Base-by-base conservation (phyloP, 2,329 filamentous ascomycete species). In the Calonectria montana region DNA sequence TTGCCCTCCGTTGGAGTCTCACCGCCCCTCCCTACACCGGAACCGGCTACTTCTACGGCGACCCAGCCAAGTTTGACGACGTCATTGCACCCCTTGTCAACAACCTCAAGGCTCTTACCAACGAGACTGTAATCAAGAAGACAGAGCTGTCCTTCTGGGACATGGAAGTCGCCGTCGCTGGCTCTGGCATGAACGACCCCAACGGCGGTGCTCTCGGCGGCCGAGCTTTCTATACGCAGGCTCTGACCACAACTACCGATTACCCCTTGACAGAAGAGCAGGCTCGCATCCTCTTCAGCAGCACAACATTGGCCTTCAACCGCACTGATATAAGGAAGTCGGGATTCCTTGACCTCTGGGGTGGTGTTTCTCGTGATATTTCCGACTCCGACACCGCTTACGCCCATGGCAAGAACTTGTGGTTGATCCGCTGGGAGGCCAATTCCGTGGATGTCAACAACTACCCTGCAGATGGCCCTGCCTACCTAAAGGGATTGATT, bases 271-370 rank as follows among this genome's bases (percentile, higher is more conserved):
- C 75, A 2, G 45, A 71, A 3, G 59, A 73, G 12, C 77, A 77
- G 39, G 77, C 70, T 7, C 67, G 70, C 15, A 70, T 63, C 2
- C 69, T 79, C 0, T 76, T 76, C 1, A 70, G 62, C 31, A 74
- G 72, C 16, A 78, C 75, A 1, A 69, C 72, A 0, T n/a, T 79
- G 1, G 67, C 71, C 6, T 79, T 79, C 10, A 77, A 78, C 64
- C 77, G 77, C 7, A 79, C 75, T 2, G 77, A 78, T 10, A n/a
- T 78, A 13, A 31, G 57, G 6, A 77, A 75, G 53, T 75, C 71
- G 1, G 77, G 74, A 2, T 79, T 77, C 47, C 55, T 79, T 15
- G 77, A 79, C n/a, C 76, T 79, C 31, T 79, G 77, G 77, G 77
- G 77, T 1, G 77, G 77, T 18, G 72, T 78, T 1, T 79, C 77